Evolutionary conservation across 1,284 basidiomycete species (phyloP), one percentile per base, ranked within the genome.

Genomic region (Xerocomus nothofagi): DNA sequence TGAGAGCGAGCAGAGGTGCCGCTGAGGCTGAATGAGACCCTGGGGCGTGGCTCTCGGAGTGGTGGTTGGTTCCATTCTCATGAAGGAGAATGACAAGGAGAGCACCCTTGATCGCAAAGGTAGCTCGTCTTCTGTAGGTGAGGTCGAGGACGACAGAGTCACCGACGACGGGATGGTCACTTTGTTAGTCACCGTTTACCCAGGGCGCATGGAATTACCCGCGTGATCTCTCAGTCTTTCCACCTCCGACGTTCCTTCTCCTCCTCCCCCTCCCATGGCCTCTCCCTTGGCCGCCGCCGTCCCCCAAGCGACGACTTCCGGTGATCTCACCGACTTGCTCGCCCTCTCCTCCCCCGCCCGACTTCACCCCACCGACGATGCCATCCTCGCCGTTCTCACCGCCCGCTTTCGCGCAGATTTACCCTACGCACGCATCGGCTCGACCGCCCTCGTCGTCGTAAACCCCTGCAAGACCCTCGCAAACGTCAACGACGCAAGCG

Each of bases 381-480:
- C 81, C 54, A 77, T 96, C 60, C 81, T 93, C 62, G 71, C 81
- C 53, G 81, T 88, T 51, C 86, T 97, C 42, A 83, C 87, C 62
- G 78, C 88, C 49, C 88, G 93, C 53, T 91, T 94, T 58, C 88
- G 92, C 37, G 78, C 83, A n/a, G 93, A 95, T 66, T 70, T 88
- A 32, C 90, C 91, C 6, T 95, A 91, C 67, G 81, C 91, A 7
- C 78, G 85, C 49, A 78, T 95, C 49, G 83, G 82, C 37, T 67
- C 86, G 17, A 80, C 86, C 15, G 81, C 83, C 57, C 75, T 95
- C 55, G 75, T 96, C 53, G 82, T 86, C 47, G 79, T 96, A 60
- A 98, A 98, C 73, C 93, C 94, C 6, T 83, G 89, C 73, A 90
- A 93, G 70, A 77, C 81, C 7, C 80, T 96, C 23, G 84, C 86